Conservation (phyloP, 73 alveolate genomes). For the Paramecium caudatum region DNA sequence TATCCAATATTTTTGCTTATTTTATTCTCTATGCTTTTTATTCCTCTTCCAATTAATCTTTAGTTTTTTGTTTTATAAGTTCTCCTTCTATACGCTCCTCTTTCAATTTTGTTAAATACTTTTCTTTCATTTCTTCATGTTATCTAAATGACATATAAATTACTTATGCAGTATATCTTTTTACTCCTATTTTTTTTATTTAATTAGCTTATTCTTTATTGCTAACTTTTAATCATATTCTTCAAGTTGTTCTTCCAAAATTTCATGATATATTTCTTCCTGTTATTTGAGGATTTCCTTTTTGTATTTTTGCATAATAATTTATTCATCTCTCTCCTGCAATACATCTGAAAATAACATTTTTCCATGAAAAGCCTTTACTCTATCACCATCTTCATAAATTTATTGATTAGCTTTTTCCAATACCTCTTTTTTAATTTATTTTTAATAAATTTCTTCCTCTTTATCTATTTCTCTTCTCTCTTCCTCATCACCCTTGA, state of each 20-base stretch:
- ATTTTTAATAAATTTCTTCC: background rate
- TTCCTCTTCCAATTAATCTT: background rate
- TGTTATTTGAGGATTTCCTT: conserved; percentile 12
- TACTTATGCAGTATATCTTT: conserved; percentile 12
- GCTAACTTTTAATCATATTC: conserved; percentile 26
- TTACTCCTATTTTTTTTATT: conserved; percentile 38
- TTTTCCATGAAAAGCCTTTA: conserved; percentile 28
- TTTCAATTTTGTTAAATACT: background rate
- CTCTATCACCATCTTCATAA: conserved; percentile 46
- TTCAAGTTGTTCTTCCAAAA: background rate
- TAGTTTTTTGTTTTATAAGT: conserved; percentile 3
- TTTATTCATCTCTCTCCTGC: conserved; percentile 61
- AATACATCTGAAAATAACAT: conserved; percentile 33
- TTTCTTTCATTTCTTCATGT: conserved; percentile 61
- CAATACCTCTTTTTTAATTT: background rate
- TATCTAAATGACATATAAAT: background rate
- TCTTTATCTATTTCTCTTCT: conserved; percentile 51
- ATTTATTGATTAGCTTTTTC: conserved; percentile 42
- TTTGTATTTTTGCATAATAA: background rate
- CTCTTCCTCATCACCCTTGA: conserved; percentile 39
- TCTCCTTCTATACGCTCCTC: conserved; percentile 67
- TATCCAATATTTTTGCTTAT: background rate
- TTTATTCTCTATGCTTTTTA: background rate
- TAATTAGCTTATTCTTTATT: background rate
- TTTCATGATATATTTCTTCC: conserved; percentile 30